Evolutionary conservation across 2,329 filamentous ascomycete genomes (phyloP).

Genomic region (Rhynchosporium secalis): DNA sequence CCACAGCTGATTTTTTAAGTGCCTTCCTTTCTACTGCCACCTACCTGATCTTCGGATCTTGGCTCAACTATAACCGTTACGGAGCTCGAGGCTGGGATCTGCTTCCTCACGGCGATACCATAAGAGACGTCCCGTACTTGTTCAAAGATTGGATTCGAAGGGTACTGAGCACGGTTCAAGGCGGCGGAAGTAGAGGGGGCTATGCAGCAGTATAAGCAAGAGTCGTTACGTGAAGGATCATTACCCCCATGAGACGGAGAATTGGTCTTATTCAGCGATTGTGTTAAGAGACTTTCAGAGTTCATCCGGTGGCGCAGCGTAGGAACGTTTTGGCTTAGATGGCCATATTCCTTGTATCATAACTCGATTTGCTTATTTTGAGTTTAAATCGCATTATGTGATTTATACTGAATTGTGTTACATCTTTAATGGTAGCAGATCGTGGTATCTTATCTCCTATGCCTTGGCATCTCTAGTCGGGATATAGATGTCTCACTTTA

Average conservation of each 20-base stretch:
- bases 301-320: constrained; percentile 1
- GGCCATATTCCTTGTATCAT: constrained; percentile 13
- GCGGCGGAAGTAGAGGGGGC: constrained; percentile 79
- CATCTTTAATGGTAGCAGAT: not conserved
- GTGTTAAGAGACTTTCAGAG: constrained; percentile 14
- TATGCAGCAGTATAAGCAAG: constrained; percentile 75
- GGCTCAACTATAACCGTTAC: constrained; percentile 98
- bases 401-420: not conserved
- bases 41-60: constrained; percentile 96
- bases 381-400: not conserved
- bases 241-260: not conserved
- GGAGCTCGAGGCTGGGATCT: constrained; percentile 94
- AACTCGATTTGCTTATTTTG: not conserved
- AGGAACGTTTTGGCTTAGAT: not conserved
- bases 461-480: not conserved
- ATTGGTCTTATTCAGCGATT: constrained; percentile 4
- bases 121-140: constrained; percentile 89
- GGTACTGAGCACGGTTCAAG: constrained; percentile 81
- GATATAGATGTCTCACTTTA: too few species aligned
- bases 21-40: constrained; percentile 80
- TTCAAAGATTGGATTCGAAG: constrained; percentile 83
- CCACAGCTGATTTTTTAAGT: constrained; percentile 47
- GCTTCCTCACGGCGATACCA: constrained; percentile 86
- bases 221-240: not conserved
- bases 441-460: not conserved